Base-by-base conservation (phyloP, 73 alveolate species). In the Paramecium pentaurelia region DNA sequence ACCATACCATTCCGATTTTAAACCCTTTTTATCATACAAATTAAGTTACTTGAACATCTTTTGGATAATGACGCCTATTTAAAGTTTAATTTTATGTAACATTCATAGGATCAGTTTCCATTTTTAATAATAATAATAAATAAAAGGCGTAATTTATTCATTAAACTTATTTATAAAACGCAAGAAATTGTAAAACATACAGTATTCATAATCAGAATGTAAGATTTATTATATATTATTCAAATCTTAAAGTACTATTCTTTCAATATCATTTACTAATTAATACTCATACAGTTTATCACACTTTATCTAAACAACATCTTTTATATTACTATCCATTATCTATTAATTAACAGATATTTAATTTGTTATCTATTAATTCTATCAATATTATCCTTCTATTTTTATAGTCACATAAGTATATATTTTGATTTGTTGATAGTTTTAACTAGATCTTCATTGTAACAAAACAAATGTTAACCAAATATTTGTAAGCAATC, bases 91-190 rank as follows among this genome's bases (percentile, higher is more conserved):
- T 64, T 64, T 64, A 64, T 32, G 84, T 64, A 28, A 64, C 42
- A 75, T 75, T 75, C 88, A 75, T 75, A 2, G 88, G 88, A 75
- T 75, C 88, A 30, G 88, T 75, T 42, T 75, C 88, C 88, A 75
- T 75, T 75, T 75, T 36, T 75, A 36, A 2, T 38, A 30, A n/a
- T 36, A 30, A 36, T 30, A 64, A 64, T 28, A 64, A 34, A 34
- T 32, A 64, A 32, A 64, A 27, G 20, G 49, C 12, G 16, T 28
- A 14, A 16, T 3, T 28, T 64, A 86, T 54, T 86, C 93, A 58
- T 86, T 58, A 40, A 44, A 11, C 25, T 40, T 86, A 18, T 87
- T 86, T 10, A 14, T 87, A 20, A 86, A 58, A 28, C 32, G 40
- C 30, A 86, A 58, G 28, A 87, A 87, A 18, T 59, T 20, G 8